Conservation (phyloP, 257 asterid species). For the Apocynum venetum region DNA sequence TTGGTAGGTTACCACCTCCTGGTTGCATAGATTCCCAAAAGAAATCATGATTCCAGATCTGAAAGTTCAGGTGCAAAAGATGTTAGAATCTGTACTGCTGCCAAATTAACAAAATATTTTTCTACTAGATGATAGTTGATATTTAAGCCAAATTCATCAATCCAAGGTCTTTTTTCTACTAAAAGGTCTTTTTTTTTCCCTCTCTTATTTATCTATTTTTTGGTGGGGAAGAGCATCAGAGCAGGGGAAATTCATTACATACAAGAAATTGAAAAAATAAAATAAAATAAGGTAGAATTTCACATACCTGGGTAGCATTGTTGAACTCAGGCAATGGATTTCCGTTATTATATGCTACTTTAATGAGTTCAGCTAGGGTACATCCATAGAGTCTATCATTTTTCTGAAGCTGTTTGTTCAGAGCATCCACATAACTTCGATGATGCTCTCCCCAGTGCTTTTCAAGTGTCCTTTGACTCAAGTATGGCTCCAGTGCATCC, state of each 20-base stretch:
- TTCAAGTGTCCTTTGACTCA: conserved; percentile 76
- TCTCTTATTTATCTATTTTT: background rate
- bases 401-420: conserved; percentile 78
- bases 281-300: background rate
- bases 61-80: conserved; percentile 13
- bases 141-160: background rate
- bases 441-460: conserved; percentile 93
- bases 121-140: background rate
- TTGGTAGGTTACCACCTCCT: conserved; percentile 80
- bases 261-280: background rate
- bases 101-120: background rate
- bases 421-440: conserved; percentile 70
- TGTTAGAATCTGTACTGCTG: conserved; percentile 1
- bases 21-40: conserved; percentile 98
- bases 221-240: background rate
- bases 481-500: conserved; percentile 90
- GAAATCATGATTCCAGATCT: conserved; percentile 98
- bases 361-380: conserved; percentile 75
- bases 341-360: conserved; percentile 73
- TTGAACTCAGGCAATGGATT: conserved; percentile 84
- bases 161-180: background rate
- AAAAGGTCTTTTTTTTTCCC: background rate
- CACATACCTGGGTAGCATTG: conserved; percentile 82
- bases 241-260: background rate
- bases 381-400: conserved; percentile 62